Conservation (phyloP, 148 eudicot genomes). For the Camellia lanceoleosa region DNA sequence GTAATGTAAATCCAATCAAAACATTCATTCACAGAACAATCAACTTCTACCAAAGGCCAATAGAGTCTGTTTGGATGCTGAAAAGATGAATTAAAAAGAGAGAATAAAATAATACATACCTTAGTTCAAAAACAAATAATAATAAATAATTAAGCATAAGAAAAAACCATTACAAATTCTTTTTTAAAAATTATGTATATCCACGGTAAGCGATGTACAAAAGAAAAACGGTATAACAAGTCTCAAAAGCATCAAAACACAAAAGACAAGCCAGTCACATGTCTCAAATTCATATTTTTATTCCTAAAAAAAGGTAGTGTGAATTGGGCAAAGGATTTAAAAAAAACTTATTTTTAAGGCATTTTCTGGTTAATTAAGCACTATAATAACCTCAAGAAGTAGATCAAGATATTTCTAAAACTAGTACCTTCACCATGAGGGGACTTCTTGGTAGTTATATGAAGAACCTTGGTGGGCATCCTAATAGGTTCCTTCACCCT, state of each 20-base stretch:
- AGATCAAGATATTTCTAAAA: background rate
- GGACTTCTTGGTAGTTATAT: slow-evolving; percentile 83
- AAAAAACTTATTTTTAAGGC: too few species aligned
- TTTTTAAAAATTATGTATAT: too few species aligned
- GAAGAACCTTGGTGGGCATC: slow-evolving; percentile 91
- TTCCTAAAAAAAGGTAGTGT: too few species aligned
- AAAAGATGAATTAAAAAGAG: background rate
- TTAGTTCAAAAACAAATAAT: too few species aligned
- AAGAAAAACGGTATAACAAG: too few species aligned
- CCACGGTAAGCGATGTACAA: too few species aligned
- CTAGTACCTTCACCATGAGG: slow-evolving; percentile 95
- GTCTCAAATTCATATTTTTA: background rate
- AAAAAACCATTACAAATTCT: too few species aligned
- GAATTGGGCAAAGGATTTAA: too few species aligned
- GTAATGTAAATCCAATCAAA: background rate
- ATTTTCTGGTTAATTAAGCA: background rate
- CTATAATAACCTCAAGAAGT: background rate
- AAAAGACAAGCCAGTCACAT: background rate
- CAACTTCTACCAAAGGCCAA: background rate
- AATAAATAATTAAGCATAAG: background rate
- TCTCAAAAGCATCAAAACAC: too few species aligned
- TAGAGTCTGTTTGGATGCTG: background rate
- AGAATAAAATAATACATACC: too few species aligned
- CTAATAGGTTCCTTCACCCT: slow-evolving; percentile 97
- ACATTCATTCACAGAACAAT: background rate